Percentiles rank a stretch among this genome's conserved stretches.
These are phyloP conservation scores for Phytophthora hybrid DNA, from an alignment of 352 stramenopile species.

Conservation along the genomic window DNA sequence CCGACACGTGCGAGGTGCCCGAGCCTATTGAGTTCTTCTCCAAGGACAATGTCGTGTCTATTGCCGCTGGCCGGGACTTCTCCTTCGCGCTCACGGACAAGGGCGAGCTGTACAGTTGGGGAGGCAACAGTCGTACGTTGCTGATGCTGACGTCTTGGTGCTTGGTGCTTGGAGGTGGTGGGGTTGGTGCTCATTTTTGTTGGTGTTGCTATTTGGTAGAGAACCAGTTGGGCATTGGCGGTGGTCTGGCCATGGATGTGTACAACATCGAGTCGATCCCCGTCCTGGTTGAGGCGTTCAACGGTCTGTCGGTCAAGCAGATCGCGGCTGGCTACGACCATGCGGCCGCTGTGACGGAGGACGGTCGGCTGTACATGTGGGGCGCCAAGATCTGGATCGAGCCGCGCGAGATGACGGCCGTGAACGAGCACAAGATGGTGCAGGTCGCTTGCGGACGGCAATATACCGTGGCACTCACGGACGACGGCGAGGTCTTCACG, in stretches of 20 bases:
- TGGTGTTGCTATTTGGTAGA: constrained; percentile 44
- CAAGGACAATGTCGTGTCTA: constrained; percentile 69
- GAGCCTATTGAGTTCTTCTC: constrained; percentile 89
- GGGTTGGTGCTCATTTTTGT: constrained; percentile 15
- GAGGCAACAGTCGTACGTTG: constrained; percentile 91
- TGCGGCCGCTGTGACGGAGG: constrained; percentile 83
- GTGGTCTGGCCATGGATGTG: constrained; percentile 91
- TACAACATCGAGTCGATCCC: constrained; percentile 95
- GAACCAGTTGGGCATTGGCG: constrained; percentile 91
- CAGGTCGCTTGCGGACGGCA: constrained; percentile 85
- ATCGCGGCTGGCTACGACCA: constrained; percentile 95
- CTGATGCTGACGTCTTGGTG: background rate
- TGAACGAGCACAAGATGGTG: constrained; percentile 76
- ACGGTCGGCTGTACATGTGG: constrained; percentile 85
- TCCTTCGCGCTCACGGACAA: constrained; percentile 87
- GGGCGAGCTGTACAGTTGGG: constrained; percentile 92
- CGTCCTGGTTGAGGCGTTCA: constrained; percentile 84
- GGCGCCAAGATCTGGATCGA: constrained; percentile 94
- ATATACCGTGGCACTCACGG: constrained; percentile 86
- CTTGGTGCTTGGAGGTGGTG: background rate
- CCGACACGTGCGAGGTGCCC: constrained; percentile 78
- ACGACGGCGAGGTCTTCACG: constrained; percentile 83
- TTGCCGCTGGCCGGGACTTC: constrained; percentile 90
- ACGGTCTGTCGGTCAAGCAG: constrained; percentile 71
- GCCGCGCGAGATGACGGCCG: constrained; percentile 89